phyloP scores from a whole-genome alignment of 2,329 filamentous ascomycete species.

The Aspergillus sp. region DNA sequence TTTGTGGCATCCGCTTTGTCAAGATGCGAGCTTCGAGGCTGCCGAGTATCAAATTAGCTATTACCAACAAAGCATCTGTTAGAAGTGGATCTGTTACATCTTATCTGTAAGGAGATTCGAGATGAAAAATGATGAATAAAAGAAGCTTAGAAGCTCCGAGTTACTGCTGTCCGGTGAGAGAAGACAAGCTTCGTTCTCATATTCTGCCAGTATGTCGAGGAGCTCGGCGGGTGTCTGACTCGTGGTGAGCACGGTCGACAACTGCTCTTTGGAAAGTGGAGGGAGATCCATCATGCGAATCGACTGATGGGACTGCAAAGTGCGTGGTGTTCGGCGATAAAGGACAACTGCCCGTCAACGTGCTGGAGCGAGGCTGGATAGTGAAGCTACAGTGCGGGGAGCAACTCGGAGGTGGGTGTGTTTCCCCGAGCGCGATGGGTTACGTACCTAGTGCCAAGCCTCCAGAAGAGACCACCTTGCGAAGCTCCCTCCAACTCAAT shows the following conservation, averaged over 20 bases:
- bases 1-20: conserved; percentile 30
- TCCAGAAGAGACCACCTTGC: conserved; percentile 39
- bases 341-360: too few species aligned
- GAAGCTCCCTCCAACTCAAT: conserved; percentile 20
- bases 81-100: conserved; percentile 13
- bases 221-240: conserved; percentile 28
- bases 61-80: background rate
- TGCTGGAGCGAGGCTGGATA: too few species aligned
- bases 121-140: conserved; percentile 36
- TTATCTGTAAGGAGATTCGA: conserved; percentile 35
- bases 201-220: conserved; percentile 28
- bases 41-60: conserved; percentile 1
- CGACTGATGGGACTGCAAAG: too few species aligned
- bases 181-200: conserved; percentile 31
- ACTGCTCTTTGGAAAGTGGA: conserved; percentile 24
- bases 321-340: too few species aligned
- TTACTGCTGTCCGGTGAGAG: conserved; percentile 19
- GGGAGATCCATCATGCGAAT: conserved; percentile 22
- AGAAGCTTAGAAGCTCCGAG: conserved; percentile 27
- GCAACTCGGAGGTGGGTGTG: conserved; percentile 19
- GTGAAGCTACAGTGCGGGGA: conserved; percentile 24
- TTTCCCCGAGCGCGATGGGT: conserved; percentile 10
- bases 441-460: conserved; percentile 31
- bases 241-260: conserved; percentile 23
- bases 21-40: conserved; percentile 38